A percentile compares a stretch with the other conserved stretches of the same genome.
Evolutionary conservation across 2,329 filamentous ascomycete species (phyloP).

Genomic region (Monilinia fructicola): DNA sequence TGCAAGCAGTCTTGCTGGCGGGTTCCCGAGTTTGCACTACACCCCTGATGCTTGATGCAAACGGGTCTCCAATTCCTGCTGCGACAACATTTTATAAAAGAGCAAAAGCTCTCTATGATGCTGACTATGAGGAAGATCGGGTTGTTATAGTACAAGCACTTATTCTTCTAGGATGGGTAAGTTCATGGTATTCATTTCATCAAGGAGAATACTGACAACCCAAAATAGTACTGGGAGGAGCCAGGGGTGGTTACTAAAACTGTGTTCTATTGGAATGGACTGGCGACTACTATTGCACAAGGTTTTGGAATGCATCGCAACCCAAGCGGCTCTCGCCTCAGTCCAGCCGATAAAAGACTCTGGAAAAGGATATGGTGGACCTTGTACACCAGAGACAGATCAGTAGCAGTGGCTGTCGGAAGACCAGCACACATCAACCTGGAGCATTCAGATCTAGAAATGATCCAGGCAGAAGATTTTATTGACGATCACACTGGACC

Average conservation of each 20-base stretch:
- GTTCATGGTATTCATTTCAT: neutral
- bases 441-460: constrained; percentile 95
- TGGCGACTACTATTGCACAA: constrained; percentile 92
- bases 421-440: constrained; percentile 92
- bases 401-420: constrained; percentile 88
- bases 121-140: constrained; percentile 94
- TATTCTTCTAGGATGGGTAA: constrained; percentile 87
- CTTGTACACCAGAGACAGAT: constrained; percentile 89
- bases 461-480: constrained; percentile 94
- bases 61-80: constrained; percentile 89
- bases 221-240: constrained; percentile 85
- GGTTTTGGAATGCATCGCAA: constrained; percentile 97
- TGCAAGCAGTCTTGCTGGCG: constrained; percentile 92
- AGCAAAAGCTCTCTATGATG: constrained; percentile 92
- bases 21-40: constrained; percentile 93
- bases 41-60: constrained; percentile 90
- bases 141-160: constrained; percentile 95
- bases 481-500: constrained; percentile 67
- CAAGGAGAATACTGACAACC: neutral
- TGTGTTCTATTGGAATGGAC: constrained; percentile 98
- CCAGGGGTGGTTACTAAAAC: constrained; percentile 98
- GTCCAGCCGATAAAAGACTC: constrained; percentile 76
- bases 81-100: constrained; percentile 97
- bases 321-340: constrained; percentile 92
- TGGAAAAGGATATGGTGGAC: constrained; percentile 88